Evolutionary conservation across 352 stramenopile genomes (phyloP), one percentile per base, ranked within the genome.

Genomic region (Phytophthora capsici): DNA sequence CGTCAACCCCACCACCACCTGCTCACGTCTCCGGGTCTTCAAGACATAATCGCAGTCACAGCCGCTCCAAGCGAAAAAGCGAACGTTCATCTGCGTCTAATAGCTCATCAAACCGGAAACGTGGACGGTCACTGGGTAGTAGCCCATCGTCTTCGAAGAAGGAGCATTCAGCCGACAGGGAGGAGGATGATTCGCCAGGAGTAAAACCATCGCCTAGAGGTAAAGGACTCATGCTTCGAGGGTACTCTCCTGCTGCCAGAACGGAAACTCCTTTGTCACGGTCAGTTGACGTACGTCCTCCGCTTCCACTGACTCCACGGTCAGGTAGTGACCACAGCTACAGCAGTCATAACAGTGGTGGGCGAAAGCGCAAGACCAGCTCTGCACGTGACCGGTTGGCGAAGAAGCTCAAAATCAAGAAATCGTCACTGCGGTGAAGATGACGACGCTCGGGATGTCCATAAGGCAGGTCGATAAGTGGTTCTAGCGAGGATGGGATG

Each of bases 361-460:
- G 67, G 41, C 66, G 69, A 16, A 94, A 93, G 60, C 78, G 85
- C 48, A 91, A 75, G 34, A 45, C 25, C 8, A 56, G 48, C 38
- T 91, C 83, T 13, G 84, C 78, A 6, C 82, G 86, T 16, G 84
- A 90, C 52, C 84, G 86, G 1, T 59, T 94, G 52, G 82, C 80
- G 47, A 94, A 94, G 54, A 94, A 94, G 59, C 77, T 94, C 30
- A 94, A 91, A 71, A 86, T 86, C 30, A 86, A 76, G 53, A 89
- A 89, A 52, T 59, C 60, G 20, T 71, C 57, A 20, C 41, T 72
- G 26, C 74, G 73, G 36, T 84, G 44, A 83, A 62, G 32, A 20
- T 25, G 44, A 40, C 17, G 8, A 45, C 22, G 28, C 53, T 59
- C 55, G 38, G 30, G 45, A 50, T 7, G 38, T 14, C 28, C 28